phyloP scores from a whole-genome alignment of 768 basidiomycete species.

The Gelatoporia subvermispora region DNA sequence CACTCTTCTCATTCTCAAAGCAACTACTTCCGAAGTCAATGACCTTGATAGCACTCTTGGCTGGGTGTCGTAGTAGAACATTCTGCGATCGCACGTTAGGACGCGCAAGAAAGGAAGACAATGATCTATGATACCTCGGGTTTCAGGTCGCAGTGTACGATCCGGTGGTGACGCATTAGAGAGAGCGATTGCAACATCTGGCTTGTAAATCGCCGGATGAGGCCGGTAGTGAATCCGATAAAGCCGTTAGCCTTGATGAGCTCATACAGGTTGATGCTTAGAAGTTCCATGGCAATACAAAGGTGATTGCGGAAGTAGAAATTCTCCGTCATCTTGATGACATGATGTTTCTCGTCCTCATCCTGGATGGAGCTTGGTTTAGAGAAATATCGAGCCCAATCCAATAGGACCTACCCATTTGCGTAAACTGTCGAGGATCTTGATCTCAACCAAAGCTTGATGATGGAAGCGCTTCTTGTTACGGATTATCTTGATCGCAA shows the following conservation, averaged over 20 bases:
- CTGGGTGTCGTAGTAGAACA: conserved; percentile 88
- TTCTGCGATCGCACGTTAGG: conserved; percentile 55
- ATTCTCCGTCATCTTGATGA: conserved; percentile 97
- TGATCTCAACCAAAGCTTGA: conserved; percentile 98
- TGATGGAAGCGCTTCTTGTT: conserved; percentile 99
- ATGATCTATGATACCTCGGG: conserved; percentile 66
- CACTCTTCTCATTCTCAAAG: conserved; percentile 97
- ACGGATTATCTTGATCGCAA: conserved; percentile 98
- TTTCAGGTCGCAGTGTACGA: conserved; percentile 98
- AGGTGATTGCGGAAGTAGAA: conserved; percentile 98
- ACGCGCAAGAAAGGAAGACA: background rate
- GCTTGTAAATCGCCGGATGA: conserved; percentile 93
- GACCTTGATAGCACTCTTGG: conserved; percentile 95
- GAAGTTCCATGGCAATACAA: conserved; percentile 95
- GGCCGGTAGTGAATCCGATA: conserved; percentile 91
- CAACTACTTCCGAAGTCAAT: conserved; percentile 99
- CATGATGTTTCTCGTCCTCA: conserved; percentile 92
- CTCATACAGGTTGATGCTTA: conserved; percentile 98
- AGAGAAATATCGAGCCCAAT: background rate
- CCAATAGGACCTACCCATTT: conserved; percentile 81
- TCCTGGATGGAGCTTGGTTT: conserved; percentile 50
- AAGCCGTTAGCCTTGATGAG: conserved; percentile 99
- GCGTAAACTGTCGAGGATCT: conserved; percentile 91
- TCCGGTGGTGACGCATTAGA: conserved; percentile 93
- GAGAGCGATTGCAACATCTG: conserved; percentile 92